A percentile compares a stretch with the other conserved stretches of the same genome.
phyloP scores from a whole-genome alignment of 1,284 basidiomycete genomes.

The Schizophyllum amplum region DNA sequence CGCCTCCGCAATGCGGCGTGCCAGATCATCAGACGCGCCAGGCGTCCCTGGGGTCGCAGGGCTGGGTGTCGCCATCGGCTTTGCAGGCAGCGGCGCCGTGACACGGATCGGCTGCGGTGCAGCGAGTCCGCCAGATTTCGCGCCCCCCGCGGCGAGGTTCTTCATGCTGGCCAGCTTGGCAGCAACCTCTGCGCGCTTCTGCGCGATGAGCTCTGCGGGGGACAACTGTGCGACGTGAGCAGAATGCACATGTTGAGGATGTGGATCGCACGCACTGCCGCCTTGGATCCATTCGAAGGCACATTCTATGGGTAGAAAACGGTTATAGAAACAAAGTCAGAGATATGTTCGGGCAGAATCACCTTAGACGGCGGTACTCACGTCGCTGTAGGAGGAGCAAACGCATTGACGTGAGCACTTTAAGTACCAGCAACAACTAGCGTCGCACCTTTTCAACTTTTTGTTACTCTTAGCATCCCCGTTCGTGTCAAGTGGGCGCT shows the following conservation, averaged over 20 bases:
- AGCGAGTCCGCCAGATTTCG: conserved; percentile 18
- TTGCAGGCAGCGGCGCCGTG: conserved; percentile 10
- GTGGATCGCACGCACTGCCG: neutral
- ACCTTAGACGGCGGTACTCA: neutral
- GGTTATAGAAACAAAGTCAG: neutral
- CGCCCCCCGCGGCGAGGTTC: conserved; percentile 30
- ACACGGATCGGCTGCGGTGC: neutral
- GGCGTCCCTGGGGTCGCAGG: conserved; percentile 33
- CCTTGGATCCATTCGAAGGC: neutral
- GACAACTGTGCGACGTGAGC: neutral
- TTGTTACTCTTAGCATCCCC: conserved; percentile 45
- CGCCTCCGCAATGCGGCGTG: conserved; percentile 68
- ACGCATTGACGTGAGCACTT: neutral
- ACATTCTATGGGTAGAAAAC: neutral
- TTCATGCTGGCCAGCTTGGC: conserved; percentile 80
- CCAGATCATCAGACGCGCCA: conserved; percentile 53
- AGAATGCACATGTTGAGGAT: neutral
- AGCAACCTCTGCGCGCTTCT: conserved; percentile 78
- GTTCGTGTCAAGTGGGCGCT: conserved; percentile 37
- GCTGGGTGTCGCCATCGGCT: conserved; percentile 27
- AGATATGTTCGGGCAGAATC: neutral
- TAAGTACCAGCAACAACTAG: too few species aligned
- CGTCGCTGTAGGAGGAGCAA: neutral
- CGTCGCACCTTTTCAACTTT: conserved; percentile 66
- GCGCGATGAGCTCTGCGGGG: conserved; percentile 58